Evolutionary conservation across 192 early-diverging fungal species (phyloP).

Genomic region (Coemansia biformis): DNA sequence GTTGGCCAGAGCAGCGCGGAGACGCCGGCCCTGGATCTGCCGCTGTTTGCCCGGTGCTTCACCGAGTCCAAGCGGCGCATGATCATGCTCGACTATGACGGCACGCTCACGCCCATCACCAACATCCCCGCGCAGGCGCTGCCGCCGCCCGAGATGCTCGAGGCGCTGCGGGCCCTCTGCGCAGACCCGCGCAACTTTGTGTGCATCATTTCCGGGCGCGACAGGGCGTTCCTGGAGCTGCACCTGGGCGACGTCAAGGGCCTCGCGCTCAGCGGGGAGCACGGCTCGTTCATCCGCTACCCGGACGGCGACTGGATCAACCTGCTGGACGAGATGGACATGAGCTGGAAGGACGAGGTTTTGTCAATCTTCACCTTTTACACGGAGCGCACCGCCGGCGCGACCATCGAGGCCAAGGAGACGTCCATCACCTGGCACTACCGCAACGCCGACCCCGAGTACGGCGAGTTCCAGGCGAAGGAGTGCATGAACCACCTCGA

Average conservation of each 20-base stretch:
- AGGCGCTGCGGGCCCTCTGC: conserved; percentile 60
- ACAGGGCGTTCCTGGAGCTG: conserved; percentile 73
- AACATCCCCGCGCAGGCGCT: conserved; percentile 76
- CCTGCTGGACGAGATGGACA: conserved; percentile 66
- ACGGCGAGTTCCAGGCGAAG: conserved; percentile 93
- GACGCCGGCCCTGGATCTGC: conserved; percentile 27
- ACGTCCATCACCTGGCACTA: conserved; percentile 97
- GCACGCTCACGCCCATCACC: conserved; percentile 87
- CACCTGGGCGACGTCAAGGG: conserved; percentile 75
- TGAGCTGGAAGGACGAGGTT: conserved; percentile 93
- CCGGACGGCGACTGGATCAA: conserved; percentile 75
- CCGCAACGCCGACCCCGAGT: conserved; percentile 89
- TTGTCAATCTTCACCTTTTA: conserved; percentile 91
- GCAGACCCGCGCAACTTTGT: conserved; percentile 77
- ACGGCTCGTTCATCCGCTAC: conserved; percentile 89
- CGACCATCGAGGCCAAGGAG: conserved; percentile 89
- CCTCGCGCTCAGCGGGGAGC: conserved; percentile 87
- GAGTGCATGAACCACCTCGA: conserved; percentile 96
- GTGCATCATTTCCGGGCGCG: conserved; percentile 90
- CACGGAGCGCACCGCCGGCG: conserved; percentile 90
- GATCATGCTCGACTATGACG: conserved; percentile 95
- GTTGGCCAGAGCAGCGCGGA: conserved; percentile 29
- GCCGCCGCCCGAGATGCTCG: conserved; percentile 78
- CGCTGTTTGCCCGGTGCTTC: conserved; percentile 22
- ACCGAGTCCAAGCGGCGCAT: conserved; percentile 63